Evolutionary conservation across 1,284 basidiomycete species (phyloP).

Genomic region (Puccinia brachypodii): DNA sequence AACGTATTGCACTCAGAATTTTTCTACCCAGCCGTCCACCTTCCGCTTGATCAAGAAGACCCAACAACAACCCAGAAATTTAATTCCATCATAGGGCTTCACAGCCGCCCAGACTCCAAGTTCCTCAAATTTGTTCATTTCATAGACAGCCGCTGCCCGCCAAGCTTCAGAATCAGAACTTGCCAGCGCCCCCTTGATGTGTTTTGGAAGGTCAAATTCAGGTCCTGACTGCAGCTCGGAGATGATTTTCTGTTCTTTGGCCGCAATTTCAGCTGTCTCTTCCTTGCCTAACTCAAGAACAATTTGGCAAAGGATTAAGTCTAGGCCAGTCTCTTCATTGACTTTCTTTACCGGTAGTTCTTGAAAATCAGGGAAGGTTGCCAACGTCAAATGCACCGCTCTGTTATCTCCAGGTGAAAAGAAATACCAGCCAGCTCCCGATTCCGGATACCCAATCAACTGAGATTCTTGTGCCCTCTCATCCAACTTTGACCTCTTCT

Average conservation of each 20-base stretch:
- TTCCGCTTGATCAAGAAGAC: constrained; percentile 9
- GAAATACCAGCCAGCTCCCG: background rate
- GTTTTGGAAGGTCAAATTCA: background rate
- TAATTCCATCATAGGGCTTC: background rate
- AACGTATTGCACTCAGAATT: background rate
- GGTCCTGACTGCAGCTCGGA: background rate
- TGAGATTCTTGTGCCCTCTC: background rate
- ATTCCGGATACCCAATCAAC: background rate
- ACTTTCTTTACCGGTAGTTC: background rate
- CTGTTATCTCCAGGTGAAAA: background rate
- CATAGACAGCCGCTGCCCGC: background rate
- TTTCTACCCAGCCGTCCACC: background rate
- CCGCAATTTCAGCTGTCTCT: background rate
- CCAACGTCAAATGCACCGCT: background rate
- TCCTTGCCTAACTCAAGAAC: background rate
- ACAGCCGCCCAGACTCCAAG: background rate
- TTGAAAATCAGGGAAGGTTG: background rate
- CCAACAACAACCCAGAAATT: background rate
- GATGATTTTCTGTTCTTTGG: background rate
- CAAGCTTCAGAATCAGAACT: background rate
- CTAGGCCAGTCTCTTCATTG: background rate
- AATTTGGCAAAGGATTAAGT: background rate
- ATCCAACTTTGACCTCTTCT: background rate
- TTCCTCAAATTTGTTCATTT: background rate
- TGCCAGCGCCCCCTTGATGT: background rate